Conservation (phyloP, 192 early-diverging fungal genomes). For the Pilobolus umbonatus region DNA sequence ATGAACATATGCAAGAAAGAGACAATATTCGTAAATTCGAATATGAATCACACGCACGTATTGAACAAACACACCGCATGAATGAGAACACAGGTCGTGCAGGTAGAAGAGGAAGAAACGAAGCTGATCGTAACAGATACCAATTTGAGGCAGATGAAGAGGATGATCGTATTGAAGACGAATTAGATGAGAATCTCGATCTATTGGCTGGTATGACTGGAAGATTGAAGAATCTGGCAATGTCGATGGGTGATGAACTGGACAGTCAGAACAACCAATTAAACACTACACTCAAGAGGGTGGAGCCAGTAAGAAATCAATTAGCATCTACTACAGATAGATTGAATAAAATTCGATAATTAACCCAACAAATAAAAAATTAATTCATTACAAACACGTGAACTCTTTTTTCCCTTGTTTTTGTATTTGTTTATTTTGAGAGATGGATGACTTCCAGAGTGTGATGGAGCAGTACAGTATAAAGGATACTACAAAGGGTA, state of each 20-base stretch:
- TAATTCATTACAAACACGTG: background rate
- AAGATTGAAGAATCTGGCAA: constrained; percentile 55
- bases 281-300: constrained; percentile 40
- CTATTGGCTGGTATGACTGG: constrained; percentile 45
- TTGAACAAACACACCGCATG: constrained; percentile 42
- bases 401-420: constrained; percentile 4
- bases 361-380: background rate
- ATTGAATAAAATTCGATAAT: constrained; percentile 28
- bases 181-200: constrained; percentile 66
- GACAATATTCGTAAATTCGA: constrained; percentile 53
- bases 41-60: constrained; percentile 53
- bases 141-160: constrained; percentile 64
- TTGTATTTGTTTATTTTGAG: background rate
- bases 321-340: constrained; percentile 24
- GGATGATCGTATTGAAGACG: constrained; percentile 61
- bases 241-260: constrained; percentile 55
- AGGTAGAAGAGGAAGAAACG: constrained; percentile 36
- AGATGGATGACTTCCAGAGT: background rate
- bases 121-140: constrained; percentile 54
- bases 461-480: background rate
- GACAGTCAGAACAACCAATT: constrained; percentile 57
- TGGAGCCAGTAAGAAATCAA: constrained; percentile 41
- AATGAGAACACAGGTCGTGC: constrained; percentile 29
- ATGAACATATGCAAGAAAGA: constrained; percentile 43
- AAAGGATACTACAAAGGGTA: constrained; percentile 1